Evolutionary conservation across 2,329 filamentous ascomycete genomes (phyloP).

Genomic region (Nigrograna mackinnonii): DNA sequence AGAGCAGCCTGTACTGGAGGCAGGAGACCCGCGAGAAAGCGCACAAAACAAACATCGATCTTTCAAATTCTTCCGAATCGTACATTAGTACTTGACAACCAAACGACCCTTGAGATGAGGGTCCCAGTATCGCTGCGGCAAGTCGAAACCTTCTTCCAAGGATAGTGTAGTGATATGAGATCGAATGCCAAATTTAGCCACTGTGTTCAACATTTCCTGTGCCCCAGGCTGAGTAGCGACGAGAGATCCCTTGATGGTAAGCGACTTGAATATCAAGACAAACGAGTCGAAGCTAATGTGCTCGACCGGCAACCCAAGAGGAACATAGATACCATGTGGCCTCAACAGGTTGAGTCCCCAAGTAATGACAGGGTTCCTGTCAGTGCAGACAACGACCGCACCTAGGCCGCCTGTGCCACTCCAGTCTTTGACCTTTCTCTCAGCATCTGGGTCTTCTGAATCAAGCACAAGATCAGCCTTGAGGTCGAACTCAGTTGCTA

Average conservation of each 20-base stretch:
- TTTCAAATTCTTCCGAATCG: too few relatives aligned
- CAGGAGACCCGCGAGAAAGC: too few relatives aligned
- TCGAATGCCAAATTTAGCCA: not conserved
- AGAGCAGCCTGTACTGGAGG: too few relatives aligned
- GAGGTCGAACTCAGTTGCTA: slow-evolving; percentile 25
- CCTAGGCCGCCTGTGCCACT: slow-evolving; percentile 8
- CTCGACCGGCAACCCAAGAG: slow-evolving; percentile 11
- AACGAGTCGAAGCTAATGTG: not conserved
- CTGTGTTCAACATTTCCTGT: not conserved
- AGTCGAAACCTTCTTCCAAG: not conserved
- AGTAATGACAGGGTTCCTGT: slow-evolving; percentile 7
- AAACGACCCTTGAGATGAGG: not conserved
- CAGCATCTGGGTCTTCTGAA: slow-evolving; percentile 6
- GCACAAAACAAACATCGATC: too few relatives aligned
- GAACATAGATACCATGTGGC: slow-evolving; percentile 9
- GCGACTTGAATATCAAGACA: not conserved
- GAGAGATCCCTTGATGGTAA: not conserved
- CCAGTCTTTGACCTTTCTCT: slow-evolving; percentile 6
- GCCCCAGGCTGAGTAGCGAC: not conserved
- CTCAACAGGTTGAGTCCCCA: slow-evolving; percentile 14
- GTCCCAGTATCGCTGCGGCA: not conserved
- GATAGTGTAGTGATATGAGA: not conserved
- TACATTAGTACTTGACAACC: not conserved
- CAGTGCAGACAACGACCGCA: slow-evolving; percentile 14
- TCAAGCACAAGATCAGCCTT: slow-evolving; percentile 13